These are phyloP conservation scores for Leucocoprinus sp. DNA, from an alignment of 768 basidiomycete genomes.

Conservation along the genomic window DNA sequence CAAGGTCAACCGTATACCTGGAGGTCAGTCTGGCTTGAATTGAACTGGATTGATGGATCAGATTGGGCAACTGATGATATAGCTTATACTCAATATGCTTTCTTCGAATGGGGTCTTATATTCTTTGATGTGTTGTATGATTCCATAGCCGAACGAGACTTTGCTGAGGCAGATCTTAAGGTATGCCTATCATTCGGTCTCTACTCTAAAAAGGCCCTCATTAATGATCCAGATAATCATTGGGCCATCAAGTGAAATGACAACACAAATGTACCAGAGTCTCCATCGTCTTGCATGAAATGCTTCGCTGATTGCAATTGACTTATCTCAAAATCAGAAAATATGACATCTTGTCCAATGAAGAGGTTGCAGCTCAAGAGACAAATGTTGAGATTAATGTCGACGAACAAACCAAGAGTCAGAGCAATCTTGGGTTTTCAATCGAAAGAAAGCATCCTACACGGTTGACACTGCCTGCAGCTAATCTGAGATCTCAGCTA, in stretches of 20 bases:
- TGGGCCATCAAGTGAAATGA: conserved; percentile 12
- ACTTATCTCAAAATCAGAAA: conserved; percentile 1
- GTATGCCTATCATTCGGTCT: conserved; percentile 24
- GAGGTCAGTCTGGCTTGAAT: conserved; percentile 39
- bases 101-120: conserved; percentile 85
- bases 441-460: no score
- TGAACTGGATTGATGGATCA: neutral
- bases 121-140: conserved; percentile 67
- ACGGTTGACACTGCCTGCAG: neutral
- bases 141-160: conserved; percentile 54
- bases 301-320: neutral
- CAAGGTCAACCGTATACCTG: conserved; percentile 70
- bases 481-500: conserved; percentile 1
- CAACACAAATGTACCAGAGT: conserved; percentile 22
- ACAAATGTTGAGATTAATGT: neutral
- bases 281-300: conserved; percentile 33
- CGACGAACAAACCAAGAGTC: neutral
- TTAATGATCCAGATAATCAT: conserved; percentile 21
- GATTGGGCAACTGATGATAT: neutral
- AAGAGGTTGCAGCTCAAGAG: neutral
- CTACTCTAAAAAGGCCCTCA: neutral
- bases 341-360: neutral
- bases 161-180: conserved; percentile 44
- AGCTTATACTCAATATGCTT: conserved; percentile 83
- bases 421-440: no score